Evolutionary conservation across 2,329 filamentous ascomycete species (phyloP).

Genomic region (Alternaria sp.): DNA sequence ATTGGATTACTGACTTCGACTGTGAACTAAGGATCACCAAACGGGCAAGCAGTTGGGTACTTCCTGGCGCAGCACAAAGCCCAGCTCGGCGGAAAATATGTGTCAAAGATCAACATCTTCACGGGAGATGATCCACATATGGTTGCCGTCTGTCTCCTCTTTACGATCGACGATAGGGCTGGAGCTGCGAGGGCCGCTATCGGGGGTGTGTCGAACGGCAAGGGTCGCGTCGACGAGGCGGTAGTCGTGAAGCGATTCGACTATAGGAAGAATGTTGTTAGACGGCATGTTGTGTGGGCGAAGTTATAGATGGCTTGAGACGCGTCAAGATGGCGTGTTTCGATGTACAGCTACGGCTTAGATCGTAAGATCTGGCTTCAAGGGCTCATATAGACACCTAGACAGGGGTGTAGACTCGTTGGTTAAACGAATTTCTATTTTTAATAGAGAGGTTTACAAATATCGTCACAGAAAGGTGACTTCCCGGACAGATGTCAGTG

Average conservation of each 20-base stretch:
- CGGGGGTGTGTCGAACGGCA: neutral
- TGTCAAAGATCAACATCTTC: slow-evolving; percentile 19
- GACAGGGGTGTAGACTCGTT: neutral
- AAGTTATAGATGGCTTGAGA: neutral
- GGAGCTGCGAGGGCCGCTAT: neutral
- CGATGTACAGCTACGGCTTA: neutral
- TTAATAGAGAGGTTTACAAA: neutral
- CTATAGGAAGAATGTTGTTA: neutral
- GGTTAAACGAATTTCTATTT: neutral
- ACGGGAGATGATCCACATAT: slow-evolving; percentile 1
- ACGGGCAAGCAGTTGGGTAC: slow-evolving; percentile 13
- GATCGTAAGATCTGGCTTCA: neutral
- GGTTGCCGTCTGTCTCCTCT: slow-evolving; percentile 6
- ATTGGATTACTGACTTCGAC: neutral
- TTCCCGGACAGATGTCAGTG: neutral
- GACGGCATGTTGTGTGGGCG: neutral
- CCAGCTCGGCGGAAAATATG: slow-evolving; percentile 11
- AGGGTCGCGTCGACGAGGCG: neutral
- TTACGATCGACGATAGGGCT: slow-evolving; percentile 12
- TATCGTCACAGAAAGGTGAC: neutral
- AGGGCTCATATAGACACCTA: neutral
- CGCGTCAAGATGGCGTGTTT: neutral
- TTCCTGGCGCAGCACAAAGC: slow-evolving; percentile 22
- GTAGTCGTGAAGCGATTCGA: neutral
- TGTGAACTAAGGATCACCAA: slow-evolving; percentile 8